These are phyloP conservation scores for Plantago coronopus DNA, from an alignment of 305 asterid species.

Conservation along the genomic window DNA sequence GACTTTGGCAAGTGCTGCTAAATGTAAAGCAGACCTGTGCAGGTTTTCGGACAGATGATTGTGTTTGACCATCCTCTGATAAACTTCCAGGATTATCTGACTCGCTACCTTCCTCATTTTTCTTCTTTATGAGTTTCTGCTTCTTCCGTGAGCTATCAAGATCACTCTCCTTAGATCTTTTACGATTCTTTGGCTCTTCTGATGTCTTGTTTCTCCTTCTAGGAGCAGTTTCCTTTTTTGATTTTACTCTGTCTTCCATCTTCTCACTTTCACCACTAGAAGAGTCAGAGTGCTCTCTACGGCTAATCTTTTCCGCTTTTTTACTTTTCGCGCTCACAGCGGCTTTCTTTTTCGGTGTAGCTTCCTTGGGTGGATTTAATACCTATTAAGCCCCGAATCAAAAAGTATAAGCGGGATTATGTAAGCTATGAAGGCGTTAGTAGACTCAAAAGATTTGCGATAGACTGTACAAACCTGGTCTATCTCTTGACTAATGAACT, in stretches of 20 bases:
- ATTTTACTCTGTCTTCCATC: slow-evolving; percentile 35
- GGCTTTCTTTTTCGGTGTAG: slow-evolving; percentile 45
- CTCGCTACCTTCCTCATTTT: slow-evolving; percentile 42
- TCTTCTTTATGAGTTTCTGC: slow-evolving; percentile 42
- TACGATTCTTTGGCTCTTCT: slow-evolving; percentile 58
- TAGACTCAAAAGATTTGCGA: slow-evolving; percentile 15
- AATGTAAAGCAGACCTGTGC: slow-evolving; percentile 41
- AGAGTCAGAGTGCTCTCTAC: slow-evolving; percentile 34
- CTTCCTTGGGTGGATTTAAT: slow-evolving; percentile 36
- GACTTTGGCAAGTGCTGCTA: not conserved
- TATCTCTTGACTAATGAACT: slow-evolving; percentile 53
- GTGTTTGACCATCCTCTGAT: slow-evolving; percentile 62
- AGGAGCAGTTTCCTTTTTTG: slow-evolving; percentile 42
- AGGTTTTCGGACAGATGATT: slow-evolving; percentile 42
- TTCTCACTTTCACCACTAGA: slow-evolving; percentile 39
- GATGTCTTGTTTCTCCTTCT: slow-evolving; percentile 36
- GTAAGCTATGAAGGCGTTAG: slow-evolving; percentile 14
- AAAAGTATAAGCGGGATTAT: slow-evolving; percentile 9
- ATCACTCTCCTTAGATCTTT: slow-evolving; percentile 44
- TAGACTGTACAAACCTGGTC: slow-evolving; percentile 52
- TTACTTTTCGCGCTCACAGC: slow-evolving; percentile 31
- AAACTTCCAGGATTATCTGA: slow-evolving; percentile 42
- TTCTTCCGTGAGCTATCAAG: slow-evolving; percentile 41
- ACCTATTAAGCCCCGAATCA: slow-evolving; percentile 38
- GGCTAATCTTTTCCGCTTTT: slow-evolving; percentile 33